Percentiles rank a stretch among this genome's conserved stretches.
Evolutionary conservation across 2,329 filamentous ascomycete species (phyloP).

Genomic region (Onygena corvina): DNA sequence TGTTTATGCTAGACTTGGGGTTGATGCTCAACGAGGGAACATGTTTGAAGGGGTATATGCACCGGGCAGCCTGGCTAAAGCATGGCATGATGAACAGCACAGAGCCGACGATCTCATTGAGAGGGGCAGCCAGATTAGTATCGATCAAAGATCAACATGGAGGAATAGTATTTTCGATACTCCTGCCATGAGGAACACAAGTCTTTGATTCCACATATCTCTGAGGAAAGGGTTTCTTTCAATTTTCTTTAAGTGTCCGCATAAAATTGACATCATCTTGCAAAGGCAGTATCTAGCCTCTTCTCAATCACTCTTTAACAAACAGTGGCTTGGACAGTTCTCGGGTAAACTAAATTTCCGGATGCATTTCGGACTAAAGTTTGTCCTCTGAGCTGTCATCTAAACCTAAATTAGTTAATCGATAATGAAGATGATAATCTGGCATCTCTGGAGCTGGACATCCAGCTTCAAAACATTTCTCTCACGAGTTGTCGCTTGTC

Average conservation of each 20-base stretch:
- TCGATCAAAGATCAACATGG: slow-evolving; percentile 44
- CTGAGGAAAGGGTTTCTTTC: neutral
- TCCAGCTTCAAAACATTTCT: neutral
- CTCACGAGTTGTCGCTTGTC: neutral
- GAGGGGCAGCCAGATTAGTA: slow-evolving; percentile 50
- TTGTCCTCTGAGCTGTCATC: neutral
- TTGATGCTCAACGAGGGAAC: slow-evolving; percentile 48
- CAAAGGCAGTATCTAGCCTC: too few species aligned
- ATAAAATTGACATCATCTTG: neutral
- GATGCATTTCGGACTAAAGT: neutral
- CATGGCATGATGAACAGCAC: slow-evolving; percentile 72
- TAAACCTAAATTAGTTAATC: slow-evolving; percentile 2
- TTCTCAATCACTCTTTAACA: too few species aligned
- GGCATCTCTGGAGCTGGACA: neutral
- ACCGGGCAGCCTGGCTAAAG: slow-evolving; percentile 73
- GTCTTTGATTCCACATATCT: neutral
- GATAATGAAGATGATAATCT: slow-evolving; percentile 7
- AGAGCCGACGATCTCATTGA: slow-evolving; percentile 59
- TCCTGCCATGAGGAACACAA: neutral
- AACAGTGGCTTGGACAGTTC: too few species aligned
- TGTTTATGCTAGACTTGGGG: slow-evolving; percentile 59
- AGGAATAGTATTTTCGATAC: slow-evolving; percentile 64
- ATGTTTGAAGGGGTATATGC: slow-evolving; percentile 78
- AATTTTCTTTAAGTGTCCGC: neutral
- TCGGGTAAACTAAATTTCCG: too few species aligned